These are phyloP conservation scores for Osmanthus fragrans DNA, from an alignment of 257 asterid species.

Conservation along the genomic window DNA sequence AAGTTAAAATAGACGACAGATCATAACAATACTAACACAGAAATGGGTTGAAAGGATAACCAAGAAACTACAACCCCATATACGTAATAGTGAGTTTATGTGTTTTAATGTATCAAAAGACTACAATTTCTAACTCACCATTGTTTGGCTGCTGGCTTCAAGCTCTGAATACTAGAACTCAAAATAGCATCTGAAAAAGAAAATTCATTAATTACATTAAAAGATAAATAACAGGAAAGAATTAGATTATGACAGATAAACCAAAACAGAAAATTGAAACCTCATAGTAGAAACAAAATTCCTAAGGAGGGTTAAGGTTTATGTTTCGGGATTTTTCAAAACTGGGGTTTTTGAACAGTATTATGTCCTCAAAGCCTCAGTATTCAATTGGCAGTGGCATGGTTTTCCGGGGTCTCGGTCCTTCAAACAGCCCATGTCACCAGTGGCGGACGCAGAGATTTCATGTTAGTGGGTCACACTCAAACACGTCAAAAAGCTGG, in stretches of 20 bases:
- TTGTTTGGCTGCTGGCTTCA: constrained; percentile 20
- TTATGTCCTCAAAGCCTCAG: neutral
- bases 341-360: neutral
- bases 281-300: neutral
- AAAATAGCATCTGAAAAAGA: constrained; percentile 31
- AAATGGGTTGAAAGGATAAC: neutral
- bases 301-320: constrained; percentile 10
- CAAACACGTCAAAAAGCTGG: too few relatives aligned
- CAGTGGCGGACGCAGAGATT: too few relatives aligned
- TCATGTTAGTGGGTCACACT: too few relatives aligned
- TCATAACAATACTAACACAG: neutral
- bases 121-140: constrained; percentile 34
- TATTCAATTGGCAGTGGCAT: neutral
- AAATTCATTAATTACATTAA: neutral
- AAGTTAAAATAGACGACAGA: neutral
- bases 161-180: constrained; percentile 17
- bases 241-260: neutral
- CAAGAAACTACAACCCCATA: neutral
- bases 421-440: neutral
- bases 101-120: neutral
- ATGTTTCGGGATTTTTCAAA: neutral
- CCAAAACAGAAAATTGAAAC: neutral
- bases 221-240: neutral
- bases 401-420: neutral
- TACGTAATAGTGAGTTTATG: neutral